These are phyloP conservation scores for Calonectria henricotiae DNA, from an alignment of 2,329 filamentous ascomycete species.

Conservation along the genomic window DNA sequence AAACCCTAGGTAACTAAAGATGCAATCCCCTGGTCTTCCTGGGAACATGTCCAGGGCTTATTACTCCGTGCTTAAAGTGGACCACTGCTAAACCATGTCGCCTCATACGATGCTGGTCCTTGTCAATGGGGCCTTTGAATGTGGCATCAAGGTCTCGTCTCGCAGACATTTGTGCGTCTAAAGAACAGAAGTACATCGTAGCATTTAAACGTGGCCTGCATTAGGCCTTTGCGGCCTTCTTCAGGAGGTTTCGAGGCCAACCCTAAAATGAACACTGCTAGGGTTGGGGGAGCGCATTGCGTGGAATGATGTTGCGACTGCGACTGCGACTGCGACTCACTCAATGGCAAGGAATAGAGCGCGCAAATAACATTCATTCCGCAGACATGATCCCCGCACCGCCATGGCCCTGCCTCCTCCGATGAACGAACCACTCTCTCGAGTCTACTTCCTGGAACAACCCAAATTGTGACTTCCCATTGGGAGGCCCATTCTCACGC, in stretches of 20 bases:
- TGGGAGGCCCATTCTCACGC: constrained; percentile 13
- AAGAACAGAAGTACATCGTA: constrained; percentile 14
- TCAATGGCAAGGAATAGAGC: constrained; percentile 4
- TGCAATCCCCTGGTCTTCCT: constrained; percentile 40
- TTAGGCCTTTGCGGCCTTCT: neutral
- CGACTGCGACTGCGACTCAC: constrained; percentile 1
- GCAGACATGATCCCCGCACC: constrained; percentile 27
- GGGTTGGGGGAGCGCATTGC: neutral
- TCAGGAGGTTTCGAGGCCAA: constrained; percentile 13
- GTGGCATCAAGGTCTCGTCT: constrained; percentile 36
- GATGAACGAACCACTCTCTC: constrained; percentile 30
- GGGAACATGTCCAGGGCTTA: constrained; percentile 38
- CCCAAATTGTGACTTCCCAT: constrained; percentile 16
- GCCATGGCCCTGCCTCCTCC: constrained; percentile 17
- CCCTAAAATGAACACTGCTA: neutral
- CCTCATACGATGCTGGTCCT: constrained; percentile 33
- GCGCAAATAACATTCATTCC: constrained; percentile 25
- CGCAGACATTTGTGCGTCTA: constrained; percentile 21
- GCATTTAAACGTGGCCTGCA: constrained; percentile 28
- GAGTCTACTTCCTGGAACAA: constrained; percentile 21
- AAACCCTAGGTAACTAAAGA: constrained; percentile 39
- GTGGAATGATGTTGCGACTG: neutral
- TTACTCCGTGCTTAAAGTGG: constrained; percentile 29
- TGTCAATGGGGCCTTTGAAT: constrained; percentile 33
- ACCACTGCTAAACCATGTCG: constrained; percentile 27